Percentiles rank a stretch among this genome's conserved stretches.
Conservation (phyloP, 148 eudicot species). For the Rhododendron ferrugineum region DNA sequence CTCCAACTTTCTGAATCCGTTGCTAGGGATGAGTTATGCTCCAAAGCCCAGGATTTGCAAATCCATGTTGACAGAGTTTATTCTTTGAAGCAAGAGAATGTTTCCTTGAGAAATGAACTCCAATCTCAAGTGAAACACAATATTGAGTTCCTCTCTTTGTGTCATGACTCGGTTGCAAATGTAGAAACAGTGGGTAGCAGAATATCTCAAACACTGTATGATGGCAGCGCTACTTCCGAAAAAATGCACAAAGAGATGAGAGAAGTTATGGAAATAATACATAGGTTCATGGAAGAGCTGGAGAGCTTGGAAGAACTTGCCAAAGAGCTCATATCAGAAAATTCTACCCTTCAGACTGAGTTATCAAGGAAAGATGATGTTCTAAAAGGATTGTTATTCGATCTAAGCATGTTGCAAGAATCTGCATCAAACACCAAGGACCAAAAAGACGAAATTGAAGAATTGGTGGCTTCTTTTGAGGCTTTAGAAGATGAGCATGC, state of each 20-base stretch:
- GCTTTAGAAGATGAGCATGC: conserved; percentile 50
- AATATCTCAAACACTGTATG: conserved; percentile 28
- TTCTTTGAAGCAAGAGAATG: conserved; percentile 36
- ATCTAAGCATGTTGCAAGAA: conserved; percentile 79
- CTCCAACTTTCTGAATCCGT: conserved; percentile 27
- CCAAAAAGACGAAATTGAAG: conserved; percentile 60
- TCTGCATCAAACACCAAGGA: conserved; percentile 53
- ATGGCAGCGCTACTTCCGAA: conserved; percentile 26
- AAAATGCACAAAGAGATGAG: conserved; percentile 29
- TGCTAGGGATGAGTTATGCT: conserved; percentile 26
- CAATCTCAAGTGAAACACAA: conserved; percentile 21
- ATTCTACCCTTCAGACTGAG: conserved; percentile 44
- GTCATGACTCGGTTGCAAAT: conserved; percentile 21
- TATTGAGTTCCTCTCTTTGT: conserved; percentile 18
- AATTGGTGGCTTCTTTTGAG: conserved; percentile 37
- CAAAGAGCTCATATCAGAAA: conserved; percentile 40
- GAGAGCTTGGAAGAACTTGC: conserved; percentile 42
- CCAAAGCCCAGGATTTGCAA: conserved; percentile 36
- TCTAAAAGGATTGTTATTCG: conserved; percentile 65
- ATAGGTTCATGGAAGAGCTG: conserved; percentile 39
- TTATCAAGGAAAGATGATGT: conserved; percentile 68
- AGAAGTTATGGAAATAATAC: conserved; percentile 26
- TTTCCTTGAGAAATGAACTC: conserved; percentile 38
- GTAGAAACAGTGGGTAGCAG: conserved; percentile 32
- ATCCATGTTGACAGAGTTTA: conserved; percentile 20